Evolutionary conservation across 345 rosid genomes (phyloP), one percentile per base, ranked within the genome.

Genomic region (Nephelium lappaceum): DNA sequence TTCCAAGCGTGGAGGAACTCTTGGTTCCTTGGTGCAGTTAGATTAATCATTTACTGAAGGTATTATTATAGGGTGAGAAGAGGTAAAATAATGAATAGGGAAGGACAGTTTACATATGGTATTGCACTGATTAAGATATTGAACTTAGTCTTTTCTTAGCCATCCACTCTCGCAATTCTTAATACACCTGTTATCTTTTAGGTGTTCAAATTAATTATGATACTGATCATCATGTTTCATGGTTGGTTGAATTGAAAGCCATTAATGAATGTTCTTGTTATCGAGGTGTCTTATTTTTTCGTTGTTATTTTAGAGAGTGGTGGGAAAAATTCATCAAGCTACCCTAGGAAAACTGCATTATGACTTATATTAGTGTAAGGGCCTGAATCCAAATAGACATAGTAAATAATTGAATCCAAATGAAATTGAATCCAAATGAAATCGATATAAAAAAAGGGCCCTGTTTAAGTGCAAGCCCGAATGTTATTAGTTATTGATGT

Each of bases 101-200:
- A 23, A 27, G 58, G 58, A 47, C n/a, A 19, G 41, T 24, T 62
- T 75, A 19, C 43, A 64, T 47, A 11, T 75, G 71, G 71, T 75
- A 41, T 47, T 75, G 24, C n/a, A 47, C 45, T 64, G 24, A 64
- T 31, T 62, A 23, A 42, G 64, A 4, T 47, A 45, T 47, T 45
- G 31, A 63, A 64, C 24, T 25, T 42, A 47, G 10, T 21, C 6
- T 62, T 55, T 41, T 23, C 38, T 60, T n/a, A 72, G 21, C 15
- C 31, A n/a, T 60, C 7, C 58, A 7, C 11, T 15, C n/a, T 53
- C 5, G 5, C n/a, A 31, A 31, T 6, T 63, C 21, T 62, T 7
- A 2, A 18, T 31, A 11, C 25, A 27, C 51, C 16, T 6, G 6
- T 45, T n/a, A 7, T 16, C 5, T 53, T 49, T 53, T 16, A 16